Conservation (phyloP, 108 stramenopile genomes). For the Pseudonitzschia delicatissima region DNA sequence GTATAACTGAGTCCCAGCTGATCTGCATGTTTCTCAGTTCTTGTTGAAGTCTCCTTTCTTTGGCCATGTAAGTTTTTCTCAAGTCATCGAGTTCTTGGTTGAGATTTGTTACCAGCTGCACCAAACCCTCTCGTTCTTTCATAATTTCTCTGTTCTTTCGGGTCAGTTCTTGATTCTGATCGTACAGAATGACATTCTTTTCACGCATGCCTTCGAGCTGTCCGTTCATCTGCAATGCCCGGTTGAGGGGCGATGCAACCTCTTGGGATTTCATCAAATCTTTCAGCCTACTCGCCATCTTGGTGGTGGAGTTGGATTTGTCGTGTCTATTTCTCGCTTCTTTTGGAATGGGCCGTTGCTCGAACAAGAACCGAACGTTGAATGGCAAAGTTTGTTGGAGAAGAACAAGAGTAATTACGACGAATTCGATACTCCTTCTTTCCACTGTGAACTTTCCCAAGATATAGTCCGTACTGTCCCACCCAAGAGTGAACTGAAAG, state of each 20-base stretch:
- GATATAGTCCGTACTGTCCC: too few relatives aligned
- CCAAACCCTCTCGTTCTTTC: not conserved
- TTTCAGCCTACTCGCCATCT: not conserved
- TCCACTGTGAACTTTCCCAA: too few relatives aligned
- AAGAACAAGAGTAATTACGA: too few relatives aligned
- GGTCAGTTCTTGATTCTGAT: not conserved
- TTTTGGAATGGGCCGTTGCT: not conserved
- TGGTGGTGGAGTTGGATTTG: not conserved
- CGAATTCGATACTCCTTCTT: too few relatives aligned
- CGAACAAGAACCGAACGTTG: too few relatives aligned
- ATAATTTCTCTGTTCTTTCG: not conserved
- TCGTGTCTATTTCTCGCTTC: not conserved
- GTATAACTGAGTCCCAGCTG: not conserved
- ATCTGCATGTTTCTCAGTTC: not conserved
- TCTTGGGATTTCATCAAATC: not conserved
- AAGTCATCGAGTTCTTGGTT: not conserved
- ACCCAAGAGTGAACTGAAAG: too few relatives aligned
- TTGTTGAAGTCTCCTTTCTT: not conserved
- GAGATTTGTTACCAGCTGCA: not conserved
- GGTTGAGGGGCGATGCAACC: not conserved
- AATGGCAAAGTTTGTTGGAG: too few relatives aligned
- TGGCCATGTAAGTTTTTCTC: not conserved
- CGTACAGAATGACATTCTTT: too few relatives aligned
- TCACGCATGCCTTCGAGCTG: not conserved
- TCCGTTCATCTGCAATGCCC: not conserved